Conservation (phyloP, 257 asterid genomes). For the Ligustrum vulgare region DNA sequence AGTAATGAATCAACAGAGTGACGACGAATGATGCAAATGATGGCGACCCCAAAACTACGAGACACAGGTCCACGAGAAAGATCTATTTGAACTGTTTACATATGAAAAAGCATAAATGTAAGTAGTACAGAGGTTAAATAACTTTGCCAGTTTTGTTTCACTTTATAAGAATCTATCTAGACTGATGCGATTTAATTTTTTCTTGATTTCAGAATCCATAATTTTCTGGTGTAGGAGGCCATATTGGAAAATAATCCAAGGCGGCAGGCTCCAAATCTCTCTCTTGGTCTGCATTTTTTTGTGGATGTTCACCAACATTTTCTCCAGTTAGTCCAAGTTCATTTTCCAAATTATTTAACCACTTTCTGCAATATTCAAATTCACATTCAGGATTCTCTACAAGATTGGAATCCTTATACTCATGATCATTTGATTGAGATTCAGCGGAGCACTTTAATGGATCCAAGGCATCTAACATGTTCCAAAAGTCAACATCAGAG, state of each 20-base stretch:
- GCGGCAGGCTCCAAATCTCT: neutral
- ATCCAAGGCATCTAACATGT: conserved; percentile 33
- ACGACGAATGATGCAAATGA: no score
- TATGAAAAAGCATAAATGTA: no score
- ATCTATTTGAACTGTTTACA: no score
- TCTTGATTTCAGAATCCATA: conserved; percentile 19
- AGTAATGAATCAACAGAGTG: no score
- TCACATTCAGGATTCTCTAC: conserved; percentile 7
- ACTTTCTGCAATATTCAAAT: conserved; percentile 28
- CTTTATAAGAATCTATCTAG: no score
- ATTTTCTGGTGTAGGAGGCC: conserved; percentile 13
- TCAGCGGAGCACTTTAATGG: conserved; percentile 12
- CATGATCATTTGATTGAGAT: neutral
- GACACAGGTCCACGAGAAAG: no score
- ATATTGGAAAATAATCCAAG: conserved; percentile 17
- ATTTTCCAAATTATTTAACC: conserved; percentile 53
- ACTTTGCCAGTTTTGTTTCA: no score
- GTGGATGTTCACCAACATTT: neutral
- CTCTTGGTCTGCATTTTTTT: neutral
- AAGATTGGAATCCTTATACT: neutral
- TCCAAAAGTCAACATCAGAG: conserved; percentile 42
- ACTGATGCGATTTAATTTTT: no score
- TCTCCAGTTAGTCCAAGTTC: conserved; percentile 49
- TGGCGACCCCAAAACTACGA: no score
- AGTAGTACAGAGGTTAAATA: no score